These are phyloP conservation scores for Zymoseptoria ardabiliae DNA, from an alignment of 2,329 filamentous ascomycete genomes.

Conservation along the genomic window DNA sequence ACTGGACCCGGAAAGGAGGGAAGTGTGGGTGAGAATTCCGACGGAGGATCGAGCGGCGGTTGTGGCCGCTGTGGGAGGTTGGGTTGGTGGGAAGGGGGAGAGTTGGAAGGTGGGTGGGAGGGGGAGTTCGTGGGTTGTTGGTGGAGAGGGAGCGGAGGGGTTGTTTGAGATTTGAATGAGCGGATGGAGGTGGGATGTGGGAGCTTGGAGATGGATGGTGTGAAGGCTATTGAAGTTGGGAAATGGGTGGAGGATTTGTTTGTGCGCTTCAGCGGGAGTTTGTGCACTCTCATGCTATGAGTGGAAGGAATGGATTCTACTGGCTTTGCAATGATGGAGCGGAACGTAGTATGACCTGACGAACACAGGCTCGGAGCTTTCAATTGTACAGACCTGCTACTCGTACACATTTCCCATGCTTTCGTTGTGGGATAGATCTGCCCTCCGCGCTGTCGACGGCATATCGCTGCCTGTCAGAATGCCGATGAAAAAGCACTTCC, in stretches of 20 bases:
- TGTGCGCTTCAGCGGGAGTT: not conserved
- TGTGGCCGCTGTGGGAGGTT: conserved; percentile 59
- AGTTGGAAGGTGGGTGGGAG: conserved; percentile 45
- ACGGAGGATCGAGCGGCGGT: conserved; percentile 53
- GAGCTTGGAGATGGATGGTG: no score
- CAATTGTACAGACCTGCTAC: not conserved
- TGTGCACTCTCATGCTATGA: not conserved
- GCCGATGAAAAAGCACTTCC: not conserved
- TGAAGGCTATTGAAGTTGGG: no score
- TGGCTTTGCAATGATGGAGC: no score
- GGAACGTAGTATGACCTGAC: no score
- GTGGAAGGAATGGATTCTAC: no score
- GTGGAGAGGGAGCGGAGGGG: conserved; percentile 40
- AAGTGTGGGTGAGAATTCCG: conserved; percentile 60
- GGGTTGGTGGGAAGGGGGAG: conserved; percentile 43
- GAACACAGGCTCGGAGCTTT: not conserved
- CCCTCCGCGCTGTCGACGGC: not conserved
- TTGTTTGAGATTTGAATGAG: conserved; percentile 39
- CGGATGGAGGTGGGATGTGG: no score
- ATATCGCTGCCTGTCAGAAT: not conserved
- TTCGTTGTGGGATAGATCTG: not conserved
- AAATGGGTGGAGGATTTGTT: not conserved
- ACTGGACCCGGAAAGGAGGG: conserved; percentile 37
- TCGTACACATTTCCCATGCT: not conserved
- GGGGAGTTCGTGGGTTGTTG: conserved; percentile 45